A percentile compares a stretch with the other conserved stretches of the same genome.
These are phyloP conservation scores for Colletotrichum siamense DNA, from an alignment of 2,329 filamentous ascomycete genomes.

Conservation along the genomic window DNA sequence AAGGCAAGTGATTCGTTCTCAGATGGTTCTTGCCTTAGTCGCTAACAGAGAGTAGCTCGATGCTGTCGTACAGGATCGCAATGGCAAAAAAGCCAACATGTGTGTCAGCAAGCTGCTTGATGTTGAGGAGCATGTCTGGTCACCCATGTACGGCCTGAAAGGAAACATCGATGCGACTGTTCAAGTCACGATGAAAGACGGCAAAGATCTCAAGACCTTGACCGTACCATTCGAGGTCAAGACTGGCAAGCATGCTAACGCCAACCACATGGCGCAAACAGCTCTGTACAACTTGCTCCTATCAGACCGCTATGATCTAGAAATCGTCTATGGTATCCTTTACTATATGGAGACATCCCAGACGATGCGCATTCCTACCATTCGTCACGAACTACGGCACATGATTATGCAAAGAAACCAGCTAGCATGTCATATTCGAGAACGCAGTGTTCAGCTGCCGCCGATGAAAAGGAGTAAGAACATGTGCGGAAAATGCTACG, in stretches of 20 bases:
- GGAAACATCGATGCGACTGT: constrained; percentile 98
- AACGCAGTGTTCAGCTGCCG: constrained; percentile 80
- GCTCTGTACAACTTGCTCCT: constrained; percentile 91
- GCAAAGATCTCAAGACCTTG: constrained; percentile 68
- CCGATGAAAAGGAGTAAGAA: constrained; percentile 84
- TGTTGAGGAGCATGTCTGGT: constrained; percentile 98
- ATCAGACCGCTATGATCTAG: constrained; percentile 93
- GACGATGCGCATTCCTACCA: constrained; percentile 82
- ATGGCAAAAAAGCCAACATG: constrained; percentile 68
- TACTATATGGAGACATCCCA: constrained; percentile 95
- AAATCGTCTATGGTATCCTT: constrained; percentile 87
- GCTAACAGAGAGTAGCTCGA: constrained; percentile 31
- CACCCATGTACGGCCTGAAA: constrained; percentile 95
- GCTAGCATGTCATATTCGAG: constrained; percentile 82
- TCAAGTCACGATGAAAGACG: constrained; percentile 81
- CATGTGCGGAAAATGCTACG: constrained; percentile 87
- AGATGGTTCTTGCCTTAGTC: not conserved
- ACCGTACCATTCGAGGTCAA: constrained; percentile 96
- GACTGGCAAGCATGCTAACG: constrained; percentile 84
- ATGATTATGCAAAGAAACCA: constrained; percentile 98
- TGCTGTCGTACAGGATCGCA: constrained; percentile 16
- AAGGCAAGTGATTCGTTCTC: constrained; percentile 51
- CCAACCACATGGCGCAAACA: constrained; percentile 89
- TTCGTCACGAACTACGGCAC: constrained; percentile 87
- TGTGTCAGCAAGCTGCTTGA: constrained; percentile 93